phyloP scores from a whole-genome alignment of 768 basidiomycete species.

The Kwoniella sp. region DNA sequence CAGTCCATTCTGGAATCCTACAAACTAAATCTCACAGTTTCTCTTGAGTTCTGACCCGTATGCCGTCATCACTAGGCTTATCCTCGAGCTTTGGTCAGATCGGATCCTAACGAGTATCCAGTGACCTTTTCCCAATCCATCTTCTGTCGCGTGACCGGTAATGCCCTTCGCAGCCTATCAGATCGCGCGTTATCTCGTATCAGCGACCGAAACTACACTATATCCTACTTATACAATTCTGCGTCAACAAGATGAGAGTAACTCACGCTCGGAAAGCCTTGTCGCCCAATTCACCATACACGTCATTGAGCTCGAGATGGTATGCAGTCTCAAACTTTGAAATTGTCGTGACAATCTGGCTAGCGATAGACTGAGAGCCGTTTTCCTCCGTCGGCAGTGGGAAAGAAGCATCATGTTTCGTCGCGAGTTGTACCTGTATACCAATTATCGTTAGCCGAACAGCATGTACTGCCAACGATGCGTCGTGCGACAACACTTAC shows the following conservation, averaged over 20 bases:
- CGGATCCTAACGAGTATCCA: conserved; percentile 45
- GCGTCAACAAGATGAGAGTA: no score
- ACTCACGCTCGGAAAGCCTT: conserved; percentile 78
- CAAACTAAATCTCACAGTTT: no score
- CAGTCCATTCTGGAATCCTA: not conserved
- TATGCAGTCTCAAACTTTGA: conserved; percentile 77
- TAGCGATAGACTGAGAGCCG: conserved; percentile 53
- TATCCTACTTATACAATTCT: no score
- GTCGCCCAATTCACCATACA: conserved; percentile 87
- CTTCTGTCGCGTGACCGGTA: conserved; percentile 90
- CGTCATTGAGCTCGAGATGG: conserved; percentile 74
- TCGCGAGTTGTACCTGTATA: conserved; percentile 81
- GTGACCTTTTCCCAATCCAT: conserved; percentile 93
- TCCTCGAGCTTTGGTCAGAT: conserved; percentile 44
- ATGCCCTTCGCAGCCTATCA: conserved; percentile 71
- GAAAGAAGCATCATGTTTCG: conserved; percentile 70
- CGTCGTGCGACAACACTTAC: conserved; percentile 58
- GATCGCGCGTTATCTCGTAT: not conserved
- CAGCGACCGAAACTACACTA: no score
- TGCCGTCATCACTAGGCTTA: conserved; percentile 6
- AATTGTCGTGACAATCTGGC: conserved; percentile 63
- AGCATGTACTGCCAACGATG: no score
- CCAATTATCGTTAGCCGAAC: no score
- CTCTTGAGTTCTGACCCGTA: no score
- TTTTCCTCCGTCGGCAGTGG: conserved; percentile 47